phyloP scores from a whole-genome alignment of 495 filamentous ascomycete genomes.

The Neurospora pannonica region DNA sequence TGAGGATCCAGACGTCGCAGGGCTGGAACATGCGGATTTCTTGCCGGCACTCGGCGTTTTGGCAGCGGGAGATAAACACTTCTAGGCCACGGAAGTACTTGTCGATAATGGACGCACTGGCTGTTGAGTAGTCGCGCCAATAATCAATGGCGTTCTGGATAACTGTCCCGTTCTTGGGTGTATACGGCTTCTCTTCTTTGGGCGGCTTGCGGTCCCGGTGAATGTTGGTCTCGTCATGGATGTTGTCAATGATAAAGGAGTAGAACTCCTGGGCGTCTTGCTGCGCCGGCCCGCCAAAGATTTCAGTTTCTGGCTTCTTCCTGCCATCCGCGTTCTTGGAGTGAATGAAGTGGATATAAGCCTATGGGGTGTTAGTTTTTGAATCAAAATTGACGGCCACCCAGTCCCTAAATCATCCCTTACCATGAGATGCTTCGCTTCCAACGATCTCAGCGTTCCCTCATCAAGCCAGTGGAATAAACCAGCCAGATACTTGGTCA shows the following conservation, averaged over 20 bases:
- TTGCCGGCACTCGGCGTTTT: conserved; percentile 12
- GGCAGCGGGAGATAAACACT: conserved; percentile 18
- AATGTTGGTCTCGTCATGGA: conserved; percentile 33
- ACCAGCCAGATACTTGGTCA: conserved; percentile 66
- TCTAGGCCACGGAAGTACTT: conserved; percentile 30
- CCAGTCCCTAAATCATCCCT: conserved; percentile 5
- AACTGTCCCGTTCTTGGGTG: conserved; percentile 12
- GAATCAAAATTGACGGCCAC: neutral
- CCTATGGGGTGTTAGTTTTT: conserved; percentile 25
- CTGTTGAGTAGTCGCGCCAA: conserved; percentile 18
- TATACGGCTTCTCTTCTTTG: conserved; percentile 11
- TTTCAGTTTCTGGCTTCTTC: conserved; percentile 1
- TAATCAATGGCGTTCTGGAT: conserved; percentile 16
- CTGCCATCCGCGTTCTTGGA: conserved; percentile 7
- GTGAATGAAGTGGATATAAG: conserved; percentile 28
- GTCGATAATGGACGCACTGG: conserved; percentile 22
- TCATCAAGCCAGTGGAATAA: conserved; percentile 60
- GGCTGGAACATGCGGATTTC: conserved; percentile 15
- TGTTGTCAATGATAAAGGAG: conserved; percentile 28
- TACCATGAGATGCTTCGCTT: conserved; percentile 57
- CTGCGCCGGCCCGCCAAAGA: conserved; percentile 29
- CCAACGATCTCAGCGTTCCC: conserved; percentile 47
- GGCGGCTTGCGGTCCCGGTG: conserved; percentile 13
- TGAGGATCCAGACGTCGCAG: conserved; percentile 15
- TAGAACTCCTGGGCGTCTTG: conserved; percentile 37